Percentiles rank a stretch among this genome's conserved stretches.
Conservation (phyloP, 1,139 yeast genomes). For the Entelexis sorbosivorans region DNA sequence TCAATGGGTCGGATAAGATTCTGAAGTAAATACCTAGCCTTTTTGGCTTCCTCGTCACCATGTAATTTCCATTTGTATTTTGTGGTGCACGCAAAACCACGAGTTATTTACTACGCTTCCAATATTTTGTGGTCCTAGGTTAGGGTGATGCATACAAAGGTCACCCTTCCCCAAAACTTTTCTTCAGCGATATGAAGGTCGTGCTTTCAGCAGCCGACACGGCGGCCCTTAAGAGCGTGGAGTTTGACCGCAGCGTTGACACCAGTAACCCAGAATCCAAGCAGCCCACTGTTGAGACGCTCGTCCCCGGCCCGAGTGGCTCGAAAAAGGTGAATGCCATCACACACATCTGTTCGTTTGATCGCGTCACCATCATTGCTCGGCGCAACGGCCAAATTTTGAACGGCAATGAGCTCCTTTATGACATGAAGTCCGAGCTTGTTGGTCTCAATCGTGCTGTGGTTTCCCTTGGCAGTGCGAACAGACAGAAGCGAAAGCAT, state of each 20-base stretch:
- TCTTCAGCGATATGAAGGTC: conserved; percentile 28
- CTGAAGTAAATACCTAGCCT: not conserved
- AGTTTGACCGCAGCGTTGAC: conserved; percentile 19
- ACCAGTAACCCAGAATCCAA: conserved; percentile 19
- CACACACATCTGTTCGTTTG: conserved; percentile 8
- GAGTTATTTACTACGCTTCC: not conserved
- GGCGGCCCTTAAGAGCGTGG: conserved; percentile 26
- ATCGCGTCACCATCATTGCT: conserved; percentile 20
- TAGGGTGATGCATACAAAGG: not conserved
- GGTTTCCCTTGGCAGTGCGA: not conserved
- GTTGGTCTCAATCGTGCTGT: conserved; percentile 4
- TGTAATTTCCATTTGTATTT: too few relatives aligned
- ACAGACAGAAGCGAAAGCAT: not conserved
- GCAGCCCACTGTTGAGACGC: conserved; percentile 11
- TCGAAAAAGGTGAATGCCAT: conserved; percentile 9
- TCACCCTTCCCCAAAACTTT: conserved; percentile 1
- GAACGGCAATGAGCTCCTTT: not conserved
- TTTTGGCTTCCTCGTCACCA: too few relatives aligned
- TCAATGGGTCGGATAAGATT: conserved; percentile 40
- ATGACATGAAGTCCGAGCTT: not conserved
- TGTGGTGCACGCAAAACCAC: not conserved
- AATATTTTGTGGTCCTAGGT: not conserved
- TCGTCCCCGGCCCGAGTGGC: not conserved
- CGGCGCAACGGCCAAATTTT: conserved; percentile 24
- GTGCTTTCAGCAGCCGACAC: conserved; percentile 33